A percentile compares a stretch with the other conserved stretches of the same genome.
These are phyloP conservation scores for Chrysosporium queenslandicum DNA, from an alignment of 2,329 filamentous ascomycete genomes.

Conservation along the genomic window DNA sequence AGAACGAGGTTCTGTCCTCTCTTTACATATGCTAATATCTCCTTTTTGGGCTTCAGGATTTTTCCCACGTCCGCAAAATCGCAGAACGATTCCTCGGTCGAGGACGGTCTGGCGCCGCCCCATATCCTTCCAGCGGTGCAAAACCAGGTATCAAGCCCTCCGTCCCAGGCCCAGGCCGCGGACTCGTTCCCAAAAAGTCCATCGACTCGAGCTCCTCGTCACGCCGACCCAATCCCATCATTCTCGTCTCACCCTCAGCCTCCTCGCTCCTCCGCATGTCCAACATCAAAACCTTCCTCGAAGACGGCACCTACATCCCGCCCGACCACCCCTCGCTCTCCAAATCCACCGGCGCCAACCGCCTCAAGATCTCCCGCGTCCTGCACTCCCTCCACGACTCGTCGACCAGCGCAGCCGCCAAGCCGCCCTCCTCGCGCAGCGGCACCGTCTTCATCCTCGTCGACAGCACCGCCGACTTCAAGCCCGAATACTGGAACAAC, in stretches of 20 bases:
- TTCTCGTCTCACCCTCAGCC: constrained; percentile 89
- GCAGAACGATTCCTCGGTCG: constrained; percentile 63
- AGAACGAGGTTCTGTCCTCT: background rate
- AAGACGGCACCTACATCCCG: constrained; percentile 69
- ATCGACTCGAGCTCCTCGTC: constrained; percentile 42
- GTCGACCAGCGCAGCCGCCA: background rate
- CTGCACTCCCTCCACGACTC: constrained; percentile 48
- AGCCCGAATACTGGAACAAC: constrained; percentile 93
- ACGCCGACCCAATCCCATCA: constrained; percentile 68
- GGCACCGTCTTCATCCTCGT: constrained; percentile 91
- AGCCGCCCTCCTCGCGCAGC: constrained; percentile 42
- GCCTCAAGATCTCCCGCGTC: constrained; percentile 73
- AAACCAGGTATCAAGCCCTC: constrained; percentile 27
- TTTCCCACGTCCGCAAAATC: constrained; percentile 82
- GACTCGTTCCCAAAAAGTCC: constrained; percentile 33
- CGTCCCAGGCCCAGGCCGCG: constrained; percentile 30
- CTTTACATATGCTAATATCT: background rate
- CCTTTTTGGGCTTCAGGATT: constrained; percentile 56
- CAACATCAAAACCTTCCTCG: constrained; percentile 90
- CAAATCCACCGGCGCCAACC: constrained; percentile 58
- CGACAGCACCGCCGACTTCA: constrained; percentile 87
- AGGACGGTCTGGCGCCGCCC: constrained; percentile 33
- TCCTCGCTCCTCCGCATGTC: constrained; percentile 90
- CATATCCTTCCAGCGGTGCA: constrained; percentile 24
- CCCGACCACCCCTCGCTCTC: constrained; percentile 54